Conservation (phyloP, 768 basidiomycete genomes). For the Sutorius australiensis region DNA sequence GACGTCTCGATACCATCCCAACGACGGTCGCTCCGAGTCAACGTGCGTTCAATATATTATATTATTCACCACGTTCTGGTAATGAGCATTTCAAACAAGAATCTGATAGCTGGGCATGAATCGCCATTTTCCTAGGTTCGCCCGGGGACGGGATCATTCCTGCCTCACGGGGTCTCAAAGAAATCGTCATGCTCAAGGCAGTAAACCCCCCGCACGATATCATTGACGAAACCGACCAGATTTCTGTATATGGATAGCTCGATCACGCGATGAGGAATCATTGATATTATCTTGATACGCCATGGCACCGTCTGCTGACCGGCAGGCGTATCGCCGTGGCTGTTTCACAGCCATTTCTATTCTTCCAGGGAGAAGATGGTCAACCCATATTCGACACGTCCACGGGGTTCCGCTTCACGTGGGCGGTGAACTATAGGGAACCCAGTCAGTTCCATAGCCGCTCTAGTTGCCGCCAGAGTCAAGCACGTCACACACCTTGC, state of each 20-base stretch:
- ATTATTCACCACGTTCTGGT: no score
- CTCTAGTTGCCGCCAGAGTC: not conserved
- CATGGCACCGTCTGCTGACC: not conserved
- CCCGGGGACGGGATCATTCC: no score
- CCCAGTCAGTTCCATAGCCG: not conserved
- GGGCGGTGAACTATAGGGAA: conserved; percentile 2
- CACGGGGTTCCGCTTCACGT: not conserved
- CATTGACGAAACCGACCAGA: not conserved
- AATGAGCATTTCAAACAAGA: no score
- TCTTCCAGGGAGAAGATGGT: not conserved
- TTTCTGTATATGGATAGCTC: not conserved
- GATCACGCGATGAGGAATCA: not conserved
- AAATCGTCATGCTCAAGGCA: no score
- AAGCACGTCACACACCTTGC: conserved; percentile 4
- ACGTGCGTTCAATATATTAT: no score
- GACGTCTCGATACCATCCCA: no score
- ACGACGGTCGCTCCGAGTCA: no score
- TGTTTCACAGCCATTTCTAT: not conserved
- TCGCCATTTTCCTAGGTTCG: no score
- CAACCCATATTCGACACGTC: not conserved
- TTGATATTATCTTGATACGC: not conserved
- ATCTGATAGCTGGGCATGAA: no score
- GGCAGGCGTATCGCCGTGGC: not conserved
- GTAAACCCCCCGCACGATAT: no score
- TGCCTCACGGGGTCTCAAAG: no score